These are phyloP conservation scores for Pichia nakasei DNA, from an alignment of 805 yeast species.

Conservation along the genomic window DNA sequence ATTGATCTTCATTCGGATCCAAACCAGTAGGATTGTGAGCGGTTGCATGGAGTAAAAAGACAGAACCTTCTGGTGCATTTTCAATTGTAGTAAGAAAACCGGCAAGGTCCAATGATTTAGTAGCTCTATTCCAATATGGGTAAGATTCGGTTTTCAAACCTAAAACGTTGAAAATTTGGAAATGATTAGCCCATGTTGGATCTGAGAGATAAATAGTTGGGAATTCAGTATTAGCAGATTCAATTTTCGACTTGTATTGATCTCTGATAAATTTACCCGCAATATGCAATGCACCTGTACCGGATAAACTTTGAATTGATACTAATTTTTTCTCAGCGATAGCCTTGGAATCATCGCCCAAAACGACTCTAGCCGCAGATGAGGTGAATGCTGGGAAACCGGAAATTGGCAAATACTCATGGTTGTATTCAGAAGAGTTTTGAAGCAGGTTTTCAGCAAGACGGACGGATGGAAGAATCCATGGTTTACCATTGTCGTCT, in stretches of 20 bases:
- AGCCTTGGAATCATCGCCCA: constrained; percentile 53
- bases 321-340: constrained; percentile 40
- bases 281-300: constrained; percentile 87
- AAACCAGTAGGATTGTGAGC: constrained; percentile 98
- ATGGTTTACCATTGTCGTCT: constrained; percentile 82
- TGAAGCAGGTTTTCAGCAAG: constrained; percentile 62
- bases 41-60: constrained; percentile 84
- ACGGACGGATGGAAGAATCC: constrained; percentile 73
- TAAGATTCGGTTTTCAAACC: constrained; percentile 64
- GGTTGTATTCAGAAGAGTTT: constrained; percentile 55
- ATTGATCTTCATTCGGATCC: constrained; percentile 79
- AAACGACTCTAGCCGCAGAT: constrained; percentile 65
- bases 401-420: constrained; percentile 79
- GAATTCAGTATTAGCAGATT: constrained; percentile 12
- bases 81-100: constrained; percentile 59
- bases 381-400: constrained; percentile 63
- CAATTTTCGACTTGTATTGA: constrained; percentile 30
- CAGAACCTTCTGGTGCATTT: constrained; percentile 64
- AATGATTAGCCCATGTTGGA: constrained; percentile 99
- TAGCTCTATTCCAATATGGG: constrained; percentile 76
- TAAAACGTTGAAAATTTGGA: constrained; percentile 63
- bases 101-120: constrained; percentile 61
- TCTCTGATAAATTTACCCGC: constrained; percentile 64
- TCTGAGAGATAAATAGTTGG: constrained; percentile 59
- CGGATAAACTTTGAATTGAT: constrained; percentile 72